Evolutionary conservation across 2,329 filamentous ascomycete genomes (phyloP).

Genomic region (Aspergillus fischeri): DNA sequence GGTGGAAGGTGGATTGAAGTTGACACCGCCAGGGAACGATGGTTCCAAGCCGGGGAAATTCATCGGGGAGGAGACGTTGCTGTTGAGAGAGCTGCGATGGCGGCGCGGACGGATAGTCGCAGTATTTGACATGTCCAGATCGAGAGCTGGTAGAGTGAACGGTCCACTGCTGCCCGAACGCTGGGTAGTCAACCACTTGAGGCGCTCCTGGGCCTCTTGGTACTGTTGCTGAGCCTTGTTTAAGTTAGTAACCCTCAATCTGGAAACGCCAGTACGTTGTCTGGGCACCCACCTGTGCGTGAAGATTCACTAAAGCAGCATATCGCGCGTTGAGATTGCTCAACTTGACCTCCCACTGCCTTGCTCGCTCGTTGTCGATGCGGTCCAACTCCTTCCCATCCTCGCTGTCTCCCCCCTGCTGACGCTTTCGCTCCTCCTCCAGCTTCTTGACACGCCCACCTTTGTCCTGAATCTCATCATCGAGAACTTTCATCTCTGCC

Average conservation of each 20-base stretch:
- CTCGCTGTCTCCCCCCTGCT: conserved; percentile 45
- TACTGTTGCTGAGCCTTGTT: conserved; percentile 39
- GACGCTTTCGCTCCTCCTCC: conserved; percentile 54
- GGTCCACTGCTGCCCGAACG: conserved; percentile 34
- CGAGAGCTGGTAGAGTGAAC: conserved; percentile 40
- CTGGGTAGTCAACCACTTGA: conserved; percentile 42
- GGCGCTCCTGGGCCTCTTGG: conserved; percentile 43
- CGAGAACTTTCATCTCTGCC: conserved; percentile 51
- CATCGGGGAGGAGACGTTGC: conserved; percentile 45
- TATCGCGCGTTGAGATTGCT: conserved; percentile 42
- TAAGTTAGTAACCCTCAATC: conserved; percentile 3
- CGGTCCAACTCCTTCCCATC: conserved; percentile 50
- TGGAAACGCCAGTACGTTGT: neutral
- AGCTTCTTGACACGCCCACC: conserved; percentile 58
- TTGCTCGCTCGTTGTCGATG: conserved; percentile 46
- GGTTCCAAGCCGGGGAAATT: conserved; percentile 39
- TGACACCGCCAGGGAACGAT: conserved; percentile 37
- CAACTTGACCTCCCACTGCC: conserved; percentile 44
- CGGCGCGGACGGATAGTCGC: conserved; percentile 42
- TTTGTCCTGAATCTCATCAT: conserved; percentile 60
- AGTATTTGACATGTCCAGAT: conserved; percentile 39
- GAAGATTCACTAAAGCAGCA: conserved; percentile 38
- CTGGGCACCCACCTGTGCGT: conserved; percentile 30
- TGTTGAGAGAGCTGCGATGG: conserved; percentile 44
- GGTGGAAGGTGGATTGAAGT: conserved; percentile 47